phyloP scores from a whole-genome alignment of 2,329 filamentous ascomycete species.

The Colletotrichum higginsianum region DNA sequence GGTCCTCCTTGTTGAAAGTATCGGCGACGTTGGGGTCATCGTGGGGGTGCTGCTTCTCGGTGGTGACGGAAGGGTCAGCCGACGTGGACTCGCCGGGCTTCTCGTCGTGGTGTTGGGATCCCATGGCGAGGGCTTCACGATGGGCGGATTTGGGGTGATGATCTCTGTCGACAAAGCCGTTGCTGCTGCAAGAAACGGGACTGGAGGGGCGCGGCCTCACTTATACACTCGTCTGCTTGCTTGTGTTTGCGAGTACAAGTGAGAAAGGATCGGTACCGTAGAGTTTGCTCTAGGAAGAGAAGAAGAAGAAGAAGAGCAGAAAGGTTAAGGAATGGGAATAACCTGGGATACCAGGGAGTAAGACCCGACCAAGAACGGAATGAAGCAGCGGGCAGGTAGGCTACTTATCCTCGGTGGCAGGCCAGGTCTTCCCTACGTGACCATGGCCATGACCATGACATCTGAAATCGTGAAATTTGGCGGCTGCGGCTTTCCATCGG shows the following conservation, averaged over 20 bases:
- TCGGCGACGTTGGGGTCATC: neutral
- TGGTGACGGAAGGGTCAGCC: slow-evolving; percentile 26
- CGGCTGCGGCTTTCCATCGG: slow-evolving; percentile 23
- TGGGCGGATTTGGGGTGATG: too few species aligned
- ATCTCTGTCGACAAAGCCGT: neutral
- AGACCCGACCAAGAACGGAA: neutral
- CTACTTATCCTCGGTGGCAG: slow-evolving; percentile 16
- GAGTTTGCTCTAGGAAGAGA: neutral
- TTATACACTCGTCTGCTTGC: neutral
- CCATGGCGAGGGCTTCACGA: slow-evolving; percentile 8
- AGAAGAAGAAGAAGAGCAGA: neutral
- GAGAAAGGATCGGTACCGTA: too few species aligned
- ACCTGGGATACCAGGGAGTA: neutral
- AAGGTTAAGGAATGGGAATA: neutral
- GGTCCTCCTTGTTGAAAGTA: neutral
- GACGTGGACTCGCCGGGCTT: slow-evolving; percentile 22
- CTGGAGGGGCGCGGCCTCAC: neutral
- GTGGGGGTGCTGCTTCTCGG: slow-evolving; percentile 18
- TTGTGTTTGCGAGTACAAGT: too few species aligned
- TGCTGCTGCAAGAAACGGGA: neutral
- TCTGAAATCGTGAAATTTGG: slow-evolving; percentile 23
- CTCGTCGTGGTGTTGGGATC: slow-evolving; percentile 14
- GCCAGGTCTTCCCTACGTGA: too few species aligned
- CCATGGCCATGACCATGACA: neutral
- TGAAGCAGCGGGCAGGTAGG: neutral